Base-by-base conservation (phyloP, 768 basidiomycete species). In the Pleurotus cornucopiae region DNA sequence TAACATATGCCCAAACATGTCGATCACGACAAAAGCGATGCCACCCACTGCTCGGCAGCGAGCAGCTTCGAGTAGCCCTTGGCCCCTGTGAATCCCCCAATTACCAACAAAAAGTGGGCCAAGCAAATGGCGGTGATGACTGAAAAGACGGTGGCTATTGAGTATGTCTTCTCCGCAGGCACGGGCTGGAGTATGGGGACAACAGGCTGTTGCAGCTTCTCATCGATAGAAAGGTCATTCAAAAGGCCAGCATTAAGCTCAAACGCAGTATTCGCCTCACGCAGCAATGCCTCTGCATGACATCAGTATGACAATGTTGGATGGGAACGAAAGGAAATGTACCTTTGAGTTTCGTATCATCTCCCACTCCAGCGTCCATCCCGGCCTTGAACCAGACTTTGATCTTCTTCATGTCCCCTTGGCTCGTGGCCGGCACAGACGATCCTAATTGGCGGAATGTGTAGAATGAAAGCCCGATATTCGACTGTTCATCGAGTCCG, bases 341-440 rank as follows among this genome's bases (percentile, higher is more conserved):
- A 79, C 81, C 71, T 71, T 82, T 83, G 21, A 72, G 67, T 13
- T 69, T 64, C 23, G 63, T 57, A 34, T 74, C 63, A 48, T 69
- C 71, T 11, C 76, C 76, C 12, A 75, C 81, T 16, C 76, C 81
- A 47, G 67, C 69, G 58, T 82, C 77, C 74, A 84, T 76, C 1
- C 81, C 81, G 20, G 69, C 76, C 47, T 81, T 76, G 66, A 80
- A 85, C 85, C 85, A 88, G 20, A 85, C 79, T 71, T 90, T 90
- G 67, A 89, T 84, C 61, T 81, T 80, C 69, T 78, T 83, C 75
- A 91, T 79, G 61, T 88, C 85, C 2, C 82, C 81, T 56, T 76
- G 73, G 2, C 68, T 74, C 30, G 40, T 48, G 0, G 81, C 81
- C 12, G 62, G 63, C 62, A 76, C 77, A 26, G 70, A 64, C 6